Evolutionary conservation across 2,329 filamentous ascomycete species (phyloP), one percentile per base, ranked within the genome.

Genomic region (Penicillium sp.): DNA sequence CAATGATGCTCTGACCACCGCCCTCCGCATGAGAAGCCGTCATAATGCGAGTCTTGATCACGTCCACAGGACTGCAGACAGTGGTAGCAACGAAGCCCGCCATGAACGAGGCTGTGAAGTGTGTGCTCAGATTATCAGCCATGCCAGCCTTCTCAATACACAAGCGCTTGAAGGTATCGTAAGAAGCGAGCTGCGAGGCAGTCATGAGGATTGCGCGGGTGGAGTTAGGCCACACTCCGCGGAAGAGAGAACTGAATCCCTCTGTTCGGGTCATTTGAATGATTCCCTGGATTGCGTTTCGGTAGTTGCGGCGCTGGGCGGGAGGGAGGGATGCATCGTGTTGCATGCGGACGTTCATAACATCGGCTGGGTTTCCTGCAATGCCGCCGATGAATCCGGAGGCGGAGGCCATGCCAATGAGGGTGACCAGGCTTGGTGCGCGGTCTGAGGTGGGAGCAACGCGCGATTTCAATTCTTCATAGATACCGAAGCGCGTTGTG

Each of bases 281-380:
- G 66, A 97, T 80, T 29, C 94, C 94, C 70, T 97, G 87, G 46
- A 97, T 73, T 3, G 92, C 94, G 72, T 97, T 84, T 60, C 86
- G 87, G 78, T 99, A 99, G 74, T 96, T 94, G 54, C 93, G 84
- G 46, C 90, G 86, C 68, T 95, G 79, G 6, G 82, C 81, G 1
- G 77, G 67, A 0, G 91, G 89, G 1, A 97, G 84, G 0, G 91
- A 86, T 3, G 89, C 87, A 65, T 88, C 94, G 75, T 96, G 90
- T 77, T 99, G 94, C 94, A 99, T 99, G 62, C 94, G 90, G 47
- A 99, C 94, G 75, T 99, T 99, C 68, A 97, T 81, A 34, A 99
- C 91, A 72, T 99, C 94, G 61, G 92, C 93, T 3, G 92, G 91
- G 76, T 97, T 99, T 61, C 94, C 94, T 6, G 88, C 89, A 45